A percentile compares a stretch with the other conserved stretches of the same genome.
Conservation (phyloP, 2,329 filamentous ascomycete genomes). For the Clonostachys rhizophaga region DNA sequence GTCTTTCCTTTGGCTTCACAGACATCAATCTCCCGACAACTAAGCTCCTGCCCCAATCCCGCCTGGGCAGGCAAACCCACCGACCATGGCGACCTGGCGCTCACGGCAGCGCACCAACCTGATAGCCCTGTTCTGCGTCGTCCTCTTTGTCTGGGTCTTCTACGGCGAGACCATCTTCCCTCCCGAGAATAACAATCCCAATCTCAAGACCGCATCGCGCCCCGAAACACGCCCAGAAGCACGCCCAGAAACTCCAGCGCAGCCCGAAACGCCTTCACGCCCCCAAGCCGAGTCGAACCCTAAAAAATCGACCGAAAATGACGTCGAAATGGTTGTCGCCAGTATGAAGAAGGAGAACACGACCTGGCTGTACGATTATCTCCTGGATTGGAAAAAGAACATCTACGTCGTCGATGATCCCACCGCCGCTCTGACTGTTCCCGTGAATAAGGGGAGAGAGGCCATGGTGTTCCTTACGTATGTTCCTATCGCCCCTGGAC, state of each 20-base stretch:
- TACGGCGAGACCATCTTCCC: conserved; percentile 12
- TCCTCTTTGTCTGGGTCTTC: conserved; percentile 14
- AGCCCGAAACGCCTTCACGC: conserved; percentile 1
- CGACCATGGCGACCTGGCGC: conserved; percentile 3
- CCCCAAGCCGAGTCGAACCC: conserved; percentile 1
- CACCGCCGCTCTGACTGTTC: conserved; percentile 38
- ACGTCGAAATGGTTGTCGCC: conserved; percentile 24
- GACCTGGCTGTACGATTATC: conserved; percentile 33
- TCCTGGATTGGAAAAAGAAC: conserved; percentile 42
- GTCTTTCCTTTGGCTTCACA: no score
- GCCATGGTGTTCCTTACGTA: conserved; percentile 48
- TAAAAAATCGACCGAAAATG: conserved; percentile 11
- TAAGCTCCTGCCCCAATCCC: no score
- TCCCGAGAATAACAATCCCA: not conserved
- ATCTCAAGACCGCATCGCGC: not conserved
- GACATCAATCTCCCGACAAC: no score
- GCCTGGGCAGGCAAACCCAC: not conserved
- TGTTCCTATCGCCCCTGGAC: conserved; percentile 2
- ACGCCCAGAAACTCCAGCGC: conserved; percentile 1
- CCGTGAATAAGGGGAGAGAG: conserved; percentile 44
- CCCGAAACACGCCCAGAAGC: not conserved
- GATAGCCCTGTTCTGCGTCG: conserved; percentile 3
- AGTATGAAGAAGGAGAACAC: conserved; percentile 22
- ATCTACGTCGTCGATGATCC: conserved; percentile 51
- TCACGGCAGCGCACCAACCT: conserved; percentile 13